These are phyloP conservation scores for Septoria linicola DNA, from an alignment of 2,329 filamentous ascomycete genomes.

Conservation along the genomic window DNA sequence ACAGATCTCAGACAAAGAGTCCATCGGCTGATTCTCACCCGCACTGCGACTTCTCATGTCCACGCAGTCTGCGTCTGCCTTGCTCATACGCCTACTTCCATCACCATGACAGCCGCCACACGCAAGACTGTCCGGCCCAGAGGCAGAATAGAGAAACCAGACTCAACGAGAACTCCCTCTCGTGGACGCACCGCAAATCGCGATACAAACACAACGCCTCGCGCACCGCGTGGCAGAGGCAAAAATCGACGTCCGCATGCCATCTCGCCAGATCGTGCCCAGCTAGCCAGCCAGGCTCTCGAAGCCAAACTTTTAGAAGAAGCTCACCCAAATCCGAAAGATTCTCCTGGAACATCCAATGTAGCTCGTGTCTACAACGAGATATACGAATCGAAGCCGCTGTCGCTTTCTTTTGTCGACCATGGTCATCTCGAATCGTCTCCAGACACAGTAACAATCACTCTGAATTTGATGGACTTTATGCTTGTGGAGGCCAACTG, in stretches of 20 bases:
- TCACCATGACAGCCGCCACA: background rate
- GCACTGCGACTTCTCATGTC: background rate
- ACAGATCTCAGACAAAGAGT: no score
- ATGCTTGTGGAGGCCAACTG: conserved; percentile 22
- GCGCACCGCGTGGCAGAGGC: background rate
- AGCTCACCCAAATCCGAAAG: background rate
- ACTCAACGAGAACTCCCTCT: background rate
- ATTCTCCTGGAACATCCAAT: conserved; percentile 4
- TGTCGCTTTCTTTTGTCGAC: conserved; percentile 19
- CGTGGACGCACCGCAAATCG: background rate
- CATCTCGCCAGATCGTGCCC: background rate
- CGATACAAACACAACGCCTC: background rate
- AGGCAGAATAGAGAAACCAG: background rate
- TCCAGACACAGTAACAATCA: conserved; percentile 17
- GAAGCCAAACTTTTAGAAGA: background rate
- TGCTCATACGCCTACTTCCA: background rate
- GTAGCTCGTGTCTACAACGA: conserved; percentile 17
- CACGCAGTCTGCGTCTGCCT: background rate
- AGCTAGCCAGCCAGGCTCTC: background rate
- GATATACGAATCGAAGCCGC: conserved; percentile 12
- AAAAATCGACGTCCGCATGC: background rate
- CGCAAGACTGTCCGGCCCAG: background rate
- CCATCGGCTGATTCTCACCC: no score
- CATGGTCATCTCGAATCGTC: conserved; percentile 16
- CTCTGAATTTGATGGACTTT: conserved; percentile 26